phyloP scores from a whole-genome alignment of 2,329 filamentous ascomycete genomes.

The Domatiomyces globalis region DNA sequence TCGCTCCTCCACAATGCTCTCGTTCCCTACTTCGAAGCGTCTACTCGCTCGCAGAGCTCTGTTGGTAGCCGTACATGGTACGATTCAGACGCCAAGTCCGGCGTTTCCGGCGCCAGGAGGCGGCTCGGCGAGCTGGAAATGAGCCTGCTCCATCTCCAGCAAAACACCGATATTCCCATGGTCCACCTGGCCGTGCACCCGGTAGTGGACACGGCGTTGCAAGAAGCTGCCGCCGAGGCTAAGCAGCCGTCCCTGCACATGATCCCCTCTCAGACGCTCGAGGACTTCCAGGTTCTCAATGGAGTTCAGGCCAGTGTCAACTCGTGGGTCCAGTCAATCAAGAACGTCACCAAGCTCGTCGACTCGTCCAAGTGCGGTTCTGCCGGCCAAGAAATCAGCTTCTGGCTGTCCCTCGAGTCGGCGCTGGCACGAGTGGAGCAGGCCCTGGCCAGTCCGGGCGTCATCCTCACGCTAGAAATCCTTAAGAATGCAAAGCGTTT shows the following conservation, averaged over 20 bases:
- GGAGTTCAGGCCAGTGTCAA: slow-evolving; percentile 88
- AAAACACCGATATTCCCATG: slow-evolving; percentile 96
- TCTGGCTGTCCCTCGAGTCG: slow-evolving; percentile 95
- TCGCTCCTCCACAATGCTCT: slow-evolving; percentile 82
- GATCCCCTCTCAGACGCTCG: slow-evolving; percentile 60
- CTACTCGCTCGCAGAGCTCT: slow-evolving; percentile 66
- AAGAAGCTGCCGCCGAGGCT: slow-evolving; percentile 56
- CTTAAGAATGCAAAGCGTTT: slow-evolving; percentile 95
- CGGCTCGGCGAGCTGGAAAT: slow-evolving; percentile 88
- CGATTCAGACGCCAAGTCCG: slow-evolving; percentile 82
- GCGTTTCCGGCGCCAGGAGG: slow-evolving; percentile 94
- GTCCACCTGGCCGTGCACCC: slow-evolving; percentile 77
- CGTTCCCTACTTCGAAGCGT: slow-evolving; percentile 94
- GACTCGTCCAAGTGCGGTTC: slow-evolving; percentile 59
- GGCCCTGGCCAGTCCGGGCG: slow-evolving; percentile 77
- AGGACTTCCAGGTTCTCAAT: slow-evolving; percentile 86
- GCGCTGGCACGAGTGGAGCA: slow-evolving; percentile 81
- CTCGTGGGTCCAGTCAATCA: slow-evolving; percentile 97
- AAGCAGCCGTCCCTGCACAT: slow-evolving; percentile 61
- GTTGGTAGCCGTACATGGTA: slow-evolving; percentile 54
- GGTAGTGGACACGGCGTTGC: slow-evolving; percentile 70
- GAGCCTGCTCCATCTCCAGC: slow-evolving; percentile 78
- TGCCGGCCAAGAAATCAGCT: slow-evolving; percentile 95
- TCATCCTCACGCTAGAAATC: slow-evolving; percentile 81
- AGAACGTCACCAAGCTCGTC: slow-evolving; percentile 86